phyloP scores from a whole-genome alignment of 2,329 filamentous ascomycete genomes.

The Chalaropsis thielavioides region DNA sequence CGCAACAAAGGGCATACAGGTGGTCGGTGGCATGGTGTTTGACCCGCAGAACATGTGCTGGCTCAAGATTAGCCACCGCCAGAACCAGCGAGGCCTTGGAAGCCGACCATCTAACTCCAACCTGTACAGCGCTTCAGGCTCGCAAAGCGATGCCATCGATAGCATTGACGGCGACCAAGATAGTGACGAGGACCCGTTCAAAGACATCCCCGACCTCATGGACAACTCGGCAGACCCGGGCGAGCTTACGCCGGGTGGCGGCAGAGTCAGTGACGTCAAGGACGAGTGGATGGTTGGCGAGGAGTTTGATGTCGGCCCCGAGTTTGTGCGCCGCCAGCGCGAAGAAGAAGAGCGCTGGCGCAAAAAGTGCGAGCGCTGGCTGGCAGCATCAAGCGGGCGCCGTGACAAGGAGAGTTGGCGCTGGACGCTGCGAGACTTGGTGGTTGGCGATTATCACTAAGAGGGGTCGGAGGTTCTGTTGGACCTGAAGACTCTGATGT shows the following conservation, averaged over 20 bases:
- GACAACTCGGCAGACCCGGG: conserved; percentile 45
- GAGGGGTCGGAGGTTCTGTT: neutral
- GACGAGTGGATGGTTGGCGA: conserved; percentile 82
- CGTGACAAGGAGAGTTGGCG: conserved; percentile 52
- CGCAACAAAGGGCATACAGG: conserved; percentile 70
- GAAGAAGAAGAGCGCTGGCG: conserved; percentile 89
- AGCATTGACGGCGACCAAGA: conserved; percentile 54
- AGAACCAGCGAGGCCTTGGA: conserved; percentile 22
- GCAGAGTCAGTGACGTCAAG: conserved; percentile 39
- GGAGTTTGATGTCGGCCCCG: conserved; percentile 93
- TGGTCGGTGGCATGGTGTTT: conserved; percentile 97
- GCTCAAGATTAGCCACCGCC: conserved; percentile 55
- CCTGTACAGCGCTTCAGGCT: conserved; percentile 14
- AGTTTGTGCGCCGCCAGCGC: conserved; percentile 76
- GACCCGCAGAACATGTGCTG: conserved; percentile 96
- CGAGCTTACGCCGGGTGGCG: conserved; percentile 29
- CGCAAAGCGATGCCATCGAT: conserved; percentile 36
- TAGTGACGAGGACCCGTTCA: conserved; percentile 86
- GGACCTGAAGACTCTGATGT: neutral
- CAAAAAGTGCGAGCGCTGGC: conserved; percentile 76
- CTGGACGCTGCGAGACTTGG: conserved; percentile 57
- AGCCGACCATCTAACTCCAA: conserved; percentile 14
- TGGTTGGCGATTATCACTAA: conserved; percentile 28
- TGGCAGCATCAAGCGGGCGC: conserved; percentile 37
- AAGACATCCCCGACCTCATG: conserved; percentile 82